Evolutionary conservation across 345 rosid species (phyloP).

Genomic region (Hevea brasiliensis): DNA sequence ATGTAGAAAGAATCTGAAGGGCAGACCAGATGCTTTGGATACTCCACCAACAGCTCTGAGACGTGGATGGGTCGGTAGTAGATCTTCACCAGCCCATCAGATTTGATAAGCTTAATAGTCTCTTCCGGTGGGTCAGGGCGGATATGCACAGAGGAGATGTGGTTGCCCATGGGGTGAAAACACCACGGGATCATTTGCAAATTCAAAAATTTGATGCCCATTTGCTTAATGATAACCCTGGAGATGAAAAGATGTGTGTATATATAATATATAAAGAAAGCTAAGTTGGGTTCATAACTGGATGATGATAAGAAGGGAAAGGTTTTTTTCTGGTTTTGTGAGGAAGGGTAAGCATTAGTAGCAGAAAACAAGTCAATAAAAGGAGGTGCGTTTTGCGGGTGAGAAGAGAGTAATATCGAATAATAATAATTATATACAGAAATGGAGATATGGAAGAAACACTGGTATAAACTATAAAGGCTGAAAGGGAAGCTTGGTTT

Average conservation of each 20-base stretch:
- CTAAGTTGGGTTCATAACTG: not conserved
- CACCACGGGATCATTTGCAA: conserved; percentile 33
- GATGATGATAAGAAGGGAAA: not conserved
- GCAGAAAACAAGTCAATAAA: too few species aligned
- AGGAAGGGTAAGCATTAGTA: too few species aligned
- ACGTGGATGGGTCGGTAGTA: conserved; percentile 57
- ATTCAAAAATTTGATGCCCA: conserved; percentile 32
- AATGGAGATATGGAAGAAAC: too few species aligned
- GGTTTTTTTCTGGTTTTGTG: not conserved
- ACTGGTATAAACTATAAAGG: not conserved
- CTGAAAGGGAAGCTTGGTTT: conserved; percentile 3
- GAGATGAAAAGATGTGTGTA: too few species aligned
- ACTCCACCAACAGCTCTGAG: conserved; percentile 59
- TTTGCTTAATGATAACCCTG: not conserved
- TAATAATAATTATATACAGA: too few species aligned
- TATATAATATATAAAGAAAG: too few species aligned
- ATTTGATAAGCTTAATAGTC: conserved; percentile 57
- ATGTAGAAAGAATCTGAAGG: conserved; percentile 74
- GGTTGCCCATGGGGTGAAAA: conserved; percentile 34
- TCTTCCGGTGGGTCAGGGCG: conserved; percentile 14
- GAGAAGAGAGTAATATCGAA: not conserved
- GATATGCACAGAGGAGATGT: conserved; percentile 31
- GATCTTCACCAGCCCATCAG: conserved; percentile 61
- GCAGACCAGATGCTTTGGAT: conserved; percentile 78
- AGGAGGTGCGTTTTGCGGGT: not conserved